Percentiles rank a stretch among this genome's conserved stretches.
Evolutionary conservation across 2,329 filamentous ascomycete genomes (phyloP).

Genomic region (Aureobasidium sp.): DNA sequence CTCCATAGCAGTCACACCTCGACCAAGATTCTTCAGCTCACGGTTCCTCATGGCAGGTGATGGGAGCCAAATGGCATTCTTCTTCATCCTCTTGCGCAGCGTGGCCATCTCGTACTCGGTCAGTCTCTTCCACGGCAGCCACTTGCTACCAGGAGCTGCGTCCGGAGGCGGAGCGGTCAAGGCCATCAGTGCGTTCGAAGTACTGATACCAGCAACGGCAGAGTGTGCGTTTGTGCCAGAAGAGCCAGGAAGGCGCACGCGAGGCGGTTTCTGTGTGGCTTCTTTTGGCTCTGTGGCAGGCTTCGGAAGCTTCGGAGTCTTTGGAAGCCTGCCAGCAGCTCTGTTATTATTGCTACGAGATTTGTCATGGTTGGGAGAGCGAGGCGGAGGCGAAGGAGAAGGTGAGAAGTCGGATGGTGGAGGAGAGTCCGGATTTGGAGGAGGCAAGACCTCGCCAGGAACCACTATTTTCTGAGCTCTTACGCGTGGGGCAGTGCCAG

Average conservation of each 20-base stretch:
- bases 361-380: conserved; percentile 24
- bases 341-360: conserved; percentile 21
- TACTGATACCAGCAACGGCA: conserved; percentile 51
- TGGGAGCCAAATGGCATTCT: conserved; percentile 78
- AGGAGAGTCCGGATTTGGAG: conserved; percentile 35
- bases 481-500: conserved; percentile 17
- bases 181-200: conserved; percentile 53
- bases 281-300: conserved; percentile 29
- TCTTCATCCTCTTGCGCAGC: conserved; percentile 81
- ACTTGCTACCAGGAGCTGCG: conserved; percentile 53
- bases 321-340: conserved; percentile 3
- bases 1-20: conserved; percentile 42
- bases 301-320: conserved; percentile 33
- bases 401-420: conserved; percentile 25
- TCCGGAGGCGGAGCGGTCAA: conserved; percentile 54
- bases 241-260: conserved; percentile 36
- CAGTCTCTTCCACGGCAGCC: conserved; percentile 56
- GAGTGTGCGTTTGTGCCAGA: conserved; percentile 50
- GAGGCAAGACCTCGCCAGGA: conserved; percentile 38
- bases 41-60: conserved; percentile 80
- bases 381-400: conserved; percentile 33
- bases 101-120: conserved; percentile 64
- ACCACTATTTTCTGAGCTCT: conserved; percentile 33
- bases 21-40: conserved; percentile 64
- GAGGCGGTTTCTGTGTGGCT: conserved; percentile 40